These are phyloP conservation scores for Pyrenula massariospora DNA, from an alignment of 495 filamentous ascomycete genomes.

Conservation along the genomic window DNA sequence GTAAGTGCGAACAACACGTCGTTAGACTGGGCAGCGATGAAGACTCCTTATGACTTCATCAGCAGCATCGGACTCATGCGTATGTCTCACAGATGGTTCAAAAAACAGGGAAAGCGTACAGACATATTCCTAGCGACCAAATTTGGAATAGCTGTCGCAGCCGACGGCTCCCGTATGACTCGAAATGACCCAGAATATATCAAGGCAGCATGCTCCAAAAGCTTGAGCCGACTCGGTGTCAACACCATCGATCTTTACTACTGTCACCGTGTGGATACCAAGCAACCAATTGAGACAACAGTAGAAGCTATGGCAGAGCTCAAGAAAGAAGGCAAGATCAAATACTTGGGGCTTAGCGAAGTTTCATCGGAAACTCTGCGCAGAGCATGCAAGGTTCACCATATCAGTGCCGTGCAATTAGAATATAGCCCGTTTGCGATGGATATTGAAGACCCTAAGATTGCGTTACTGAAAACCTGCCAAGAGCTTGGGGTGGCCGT, in stretches of 20 bases:
- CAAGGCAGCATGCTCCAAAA: conserved; percentile 33
- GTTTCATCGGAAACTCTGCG: conserved; percentile 42
- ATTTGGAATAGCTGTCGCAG: conserved; percentile 28
- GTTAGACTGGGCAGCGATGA: too few species aligned
- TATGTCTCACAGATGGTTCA: conserved; percentile 37
- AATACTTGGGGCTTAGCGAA: conserved; percentile 46
- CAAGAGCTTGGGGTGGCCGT: conserved; percentile 51
- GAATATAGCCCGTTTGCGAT: conserved; percentile 51
- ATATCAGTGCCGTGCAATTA: conserved; percentile 47
- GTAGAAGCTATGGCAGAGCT: conserved; percentile 38
- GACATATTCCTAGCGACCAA: conserved; percentile 51
- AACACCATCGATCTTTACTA: conserved; percentile 52
- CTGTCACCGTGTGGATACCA: conserved; percentile 38
- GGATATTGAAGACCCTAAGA: conserved; percentile 41
- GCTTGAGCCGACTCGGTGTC: conserved; percentile 36
- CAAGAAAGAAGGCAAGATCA: conserved; percentile 44
- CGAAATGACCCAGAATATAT: conserved; percentile 43
- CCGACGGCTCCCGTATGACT: conserved; percentile 11
- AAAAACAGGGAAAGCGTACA: conserved; percentile 36
- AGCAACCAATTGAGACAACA: conserved; percentile 54
- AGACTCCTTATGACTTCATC: too few species aligned
- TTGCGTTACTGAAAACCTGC: conserved; percentile 37
- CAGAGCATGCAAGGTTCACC: conserved; percentile 45
- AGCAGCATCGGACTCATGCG: too few species aligned
- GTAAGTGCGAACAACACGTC: not conserved